Evolutionary conservation across 805 yeast species (phyloP), one percentile per base, ranked within the genome.

Genomic region (Saturnispora kantuleensis): DNA sequence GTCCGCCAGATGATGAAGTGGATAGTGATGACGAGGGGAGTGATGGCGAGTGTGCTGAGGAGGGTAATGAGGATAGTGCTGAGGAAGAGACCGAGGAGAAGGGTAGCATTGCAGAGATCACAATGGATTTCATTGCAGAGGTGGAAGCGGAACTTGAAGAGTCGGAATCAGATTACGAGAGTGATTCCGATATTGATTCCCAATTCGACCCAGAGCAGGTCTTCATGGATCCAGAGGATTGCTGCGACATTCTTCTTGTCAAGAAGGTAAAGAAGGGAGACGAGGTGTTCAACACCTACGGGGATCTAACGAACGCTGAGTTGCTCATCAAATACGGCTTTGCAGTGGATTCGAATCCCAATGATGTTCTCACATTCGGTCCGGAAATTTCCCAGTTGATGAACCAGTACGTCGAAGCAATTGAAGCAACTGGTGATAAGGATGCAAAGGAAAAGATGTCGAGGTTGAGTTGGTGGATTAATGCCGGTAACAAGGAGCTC

Each of bases 241-340:
- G 88, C 50, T 85, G 95, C 53, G 96, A 87, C 53, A 76, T 88
- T 11, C 68, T 75, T 0, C 55, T 81, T 2, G 65, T 68, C 15
- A 58, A 57, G 11, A 56, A 62, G 1, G 74, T 84, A 0, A 41
- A 54, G 1, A 56, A 63, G 31, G 76, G 77, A 7, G 59, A 67
- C 10, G 96, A 90, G 56, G 56, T 90, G 11, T 84, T 79, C 67
- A 88, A 86, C 62, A 79, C 93, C 0, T 89, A 88, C 54, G 97
- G 96, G 0, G 81, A 79, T 26, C 67, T 81, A 34, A 63, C 80
- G 12, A 86, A 84, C 52, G 68, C 83, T 0, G 71, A 75, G 32
- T 63, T 89, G 35, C 59, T 88, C 11, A 76, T 88, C 11, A 71
- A 84, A 46, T 89, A 88, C 58, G 96, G 96, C 1, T 88, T 89